Percentiles rank a stretch among this genome's conserved stretches.
These are phyloP conservation scores for Grammothele lineata DNA, from an alignment of 768 basidiomycete genomes.

Conservation along the genomic window DNA sequence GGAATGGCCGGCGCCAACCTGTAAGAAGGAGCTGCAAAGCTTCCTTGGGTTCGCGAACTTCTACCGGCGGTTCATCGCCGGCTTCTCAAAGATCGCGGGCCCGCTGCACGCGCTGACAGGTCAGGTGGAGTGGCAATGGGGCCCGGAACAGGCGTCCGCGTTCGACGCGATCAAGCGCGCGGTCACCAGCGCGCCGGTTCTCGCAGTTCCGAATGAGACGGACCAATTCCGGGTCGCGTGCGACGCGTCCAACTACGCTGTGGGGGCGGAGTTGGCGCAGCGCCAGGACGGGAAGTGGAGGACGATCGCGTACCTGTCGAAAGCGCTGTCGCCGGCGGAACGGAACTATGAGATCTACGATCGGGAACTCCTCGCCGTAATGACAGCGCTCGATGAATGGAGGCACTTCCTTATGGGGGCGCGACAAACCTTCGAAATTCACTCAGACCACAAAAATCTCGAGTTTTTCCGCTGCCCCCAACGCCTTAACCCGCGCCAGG, in stretches of 20 bases:
- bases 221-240: constrained; percentile 14
- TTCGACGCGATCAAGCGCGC: not conserved
- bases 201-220: constrained; percentile 2
- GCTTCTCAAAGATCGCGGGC: too few species aligned
- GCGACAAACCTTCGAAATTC: constrained; percentile 14
- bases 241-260: constrained; percentile 23
- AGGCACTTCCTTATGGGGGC: constrained; percentile 22
- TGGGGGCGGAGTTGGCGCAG: constrained; percentile 28
- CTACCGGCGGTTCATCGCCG: too few species aligned
- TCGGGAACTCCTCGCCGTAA: constrained; percentile 35
- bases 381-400: constrained; percentile 24
- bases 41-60: too few species aligned
- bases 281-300: constrained; percentile 6
- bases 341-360: constrained; percentile 30
- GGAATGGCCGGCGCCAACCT: too few species aligned
- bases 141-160: not conserved
- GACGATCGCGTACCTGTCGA: constrained; percentile 12
- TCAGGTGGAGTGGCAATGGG: not conserved
- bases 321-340: constrained; percentile 18
- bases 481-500: constrained; percentile 28
- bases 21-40: too few species aligned
- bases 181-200: constrained; percentile 5
- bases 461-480: constrained; percentile 22
- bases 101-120: constrained; percentile 15
- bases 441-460: constrained; percentile 30